Conservation (phyloP, 768 basidiomycete species). For the Daedaleopsis sinensis region DNA sequence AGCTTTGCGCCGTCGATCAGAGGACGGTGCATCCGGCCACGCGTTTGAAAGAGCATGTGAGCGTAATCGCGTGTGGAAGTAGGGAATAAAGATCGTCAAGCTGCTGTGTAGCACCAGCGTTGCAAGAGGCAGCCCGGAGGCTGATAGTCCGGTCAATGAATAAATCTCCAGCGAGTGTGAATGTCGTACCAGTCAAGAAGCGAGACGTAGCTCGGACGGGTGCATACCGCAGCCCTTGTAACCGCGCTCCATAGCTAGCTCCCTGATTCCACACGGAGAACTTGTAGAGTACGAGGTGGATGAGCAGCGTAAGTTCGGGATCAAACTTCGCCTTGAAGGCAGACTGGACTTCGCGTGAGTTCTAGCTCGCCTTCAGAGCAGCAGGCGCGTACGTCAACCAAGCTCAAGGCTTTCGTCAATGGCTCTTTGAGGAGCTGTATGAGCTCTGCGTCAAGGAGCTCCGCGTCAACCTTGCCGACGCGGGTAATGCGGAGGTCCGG, state of each 20-base stretch:
- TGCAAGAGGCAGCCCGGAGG: constrained; percentile 64
- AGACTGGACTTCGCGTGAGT: constrained; percentile 41
- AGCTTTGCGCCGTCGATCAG: constrained; percentile 68
- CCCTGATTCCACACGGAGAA: constrained; percentile 82
- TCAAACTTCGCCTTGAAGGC: constrained; percentile 64
- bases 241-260: constrained; percentile 80
- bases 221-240: constrained; percentile 76
- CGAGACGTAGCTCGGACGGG: constrained; percentile 17
- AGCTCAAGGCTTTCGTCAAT: constrained; percentile 68
- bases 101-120: constrained; percentile 67
- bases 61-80: constrained; percentile 75
- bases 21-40: constrained; percentile 90
- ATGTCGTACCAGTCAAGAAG: constrained; percentile 34
- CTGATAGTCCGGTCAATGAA: constrained; percentile 38
- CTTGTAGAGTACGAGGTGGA: constrained; percentile 76
- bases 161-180: constrained; percentile 4
- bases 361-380: constrained; percentile 1
- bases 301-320: constrained; percentile 71
- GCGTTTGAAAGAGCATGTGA: constrained; percentile 76
- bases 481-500: constrained; percentile 59
- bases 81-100: constrained; percentile 77
- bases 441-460: constrained; percentile 88
- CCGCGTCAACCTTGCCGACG: constrained; percentile 91
- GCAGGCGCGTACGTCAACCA: constrained; percentile 58
- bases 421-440: constrained; percentile 81